Evolutionary conservation across 2,329 filamentous ascomycete species (phyloP), one percentile per base, ranked within the genome.

Genomic region (Trichoderma asperellum): DNA sequence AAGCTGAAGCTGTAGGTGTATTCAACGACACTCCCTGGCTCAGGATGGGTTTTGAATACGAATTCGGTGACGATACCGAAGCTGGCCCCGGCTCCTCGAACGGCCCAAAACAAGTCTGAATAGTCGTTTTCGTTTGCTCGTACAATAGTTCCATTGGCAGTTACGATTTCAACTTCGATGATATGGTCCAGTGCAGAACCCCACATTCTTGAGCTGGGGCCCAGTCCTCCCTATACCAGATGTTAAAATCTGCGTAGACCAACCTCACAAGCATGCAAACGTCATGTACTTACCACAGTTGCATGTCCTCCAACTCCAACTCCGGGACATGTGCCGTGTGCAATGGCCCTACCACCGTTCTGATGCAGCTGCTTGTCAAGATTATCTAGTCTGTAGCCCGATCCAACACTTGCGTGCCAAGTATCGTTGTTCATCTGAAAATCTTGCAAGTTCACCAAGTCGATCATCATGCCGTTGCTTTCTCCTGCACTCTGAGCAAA

Each of bases 41-140:
- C 86, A 0, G 83, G 82, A 32, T 88, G 84, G 0, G 88, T 90
- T 69, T 80, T 81, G 71, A 88, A 78, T 21, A 85, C 82, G 71
- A 89, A 89, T 69, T 85, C 81, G 56, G 87, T 88, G 70, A 88
- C 80, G 71, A 89, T 80, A 47, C 86, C 87, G 68, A 88, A 88
- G 40, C 83, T 83, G 21, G 83, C 84, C 24, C 84, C 87, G 0
- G 87, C 87, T 11, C 87, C 87, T 59, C 83, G 85, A 62, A 89
- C 73, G 2, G 84, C 86, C 75, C 78, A 89, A 77, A 88, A 89
- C 11, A 89, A 79, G 71, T 88, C 86, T 1, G 79, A 70, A 71
- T 88, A 86, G 61, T 83, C 72, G 0, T 76, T 77, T 53, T 84
- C 78, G 71, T 79, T 87, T 10, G 84, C 85, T 2, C 78, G 81